Conservation (phyloP, 768 basidiomycete genomes). For the Pluteus cervinus region DNA sequence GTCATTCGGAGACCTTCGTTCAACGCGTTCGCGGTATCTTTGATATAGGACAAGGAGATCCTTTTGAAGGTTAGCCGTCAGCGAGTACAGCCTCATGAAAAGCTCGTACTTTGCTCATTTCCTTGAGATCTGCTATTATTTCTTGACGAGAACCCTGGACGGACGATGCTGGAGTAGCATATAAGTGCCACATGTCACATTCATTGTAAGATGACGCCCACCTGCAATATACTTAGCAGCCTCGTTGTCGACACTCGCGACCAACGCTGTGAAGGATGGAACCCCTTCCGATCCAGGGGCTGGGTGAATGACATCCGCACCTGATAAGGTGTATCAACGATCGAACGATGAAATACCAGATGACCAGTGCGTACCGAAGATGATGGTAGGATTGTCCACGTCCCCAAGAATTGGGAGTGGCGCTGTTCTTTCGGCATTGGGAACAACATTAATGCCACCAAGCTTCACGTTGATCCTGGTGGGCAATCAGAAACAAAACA, state of each 20-base stretch:
- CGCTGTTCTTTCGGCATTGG: too few relatives aligned
- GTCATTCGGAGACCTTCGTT: too few relatives aligned
- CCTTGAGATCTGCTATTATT: constrained; percentile 60
- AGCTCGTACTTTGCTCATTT: constrained; percentile 54
- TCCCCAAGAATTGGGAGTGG: constrained; percentile 56
- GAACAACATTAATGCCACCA: constrained; percentile 75
- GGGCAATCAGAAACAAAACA: neutral
- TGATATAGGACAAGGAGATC: too few relatives aligned
- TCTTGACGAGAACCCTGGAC: constrained; percentile 61
- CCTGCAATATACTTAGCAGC: constrained; percentile 58
- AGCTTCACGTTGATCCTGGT: constrained; percentile 79
- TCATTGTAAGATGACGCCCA: too few relatives aligned
- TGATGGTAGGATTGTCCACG: constrained; percentile 64
- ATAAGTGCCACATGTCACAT: too few relatives aligned
- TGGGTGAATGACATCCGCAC: constrained; percentile 81
- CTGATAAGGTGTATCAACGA: constrained; percentile 23
- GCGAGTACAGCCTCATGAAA: too few relatives aligned
- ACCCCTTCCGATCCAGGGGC: constrained; percentile 66
- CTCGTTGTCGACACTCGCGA: constrained; percentile 67
- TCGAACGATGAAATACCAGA: neutral
- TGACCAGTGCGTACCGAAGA: constrained; percentile 57
- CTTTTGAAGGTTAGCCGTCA: too few relatives aligned
- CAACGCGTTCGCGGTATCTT: too few relatives aligned
- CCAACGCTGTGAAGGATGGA: constrained; percentile 74
- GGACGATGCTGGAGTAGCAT: too few relatives aligned